Evolutionary conservation across 2,329 filamentous ascomycete species (phyloP).

Genomic region (Aaosphaeria arxii): DNA sequence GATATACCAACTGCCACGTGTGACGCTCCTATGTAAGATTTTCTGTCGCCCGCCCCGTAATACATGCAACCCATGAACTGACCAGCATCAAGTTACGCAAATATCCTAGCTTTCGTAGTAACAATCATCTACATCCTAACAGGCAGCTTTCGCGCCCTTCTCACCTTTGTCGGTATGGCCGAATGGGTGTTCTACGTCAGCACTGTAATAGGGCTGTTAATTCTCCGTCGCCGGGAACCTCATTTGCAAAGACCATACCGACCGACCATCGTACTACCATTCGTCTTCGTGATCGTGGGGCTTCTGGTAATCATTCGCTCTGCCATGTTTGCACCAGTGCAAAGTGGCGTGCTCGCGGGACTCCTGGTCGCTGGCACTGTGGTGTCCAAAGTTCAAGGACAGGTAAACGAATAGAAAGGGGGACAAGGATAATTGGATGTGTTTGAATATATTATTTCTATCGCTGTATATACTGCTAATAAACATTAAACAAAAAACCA

Average conservation of each 20-base stretch:
- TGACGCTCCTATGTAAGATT: conserved; percentile 32
- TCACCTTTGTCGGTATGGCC: conserved; percentile 49
- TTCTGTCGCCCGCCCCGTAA: not conserved
- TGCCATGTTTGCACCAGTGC: conserved; percentile 56
- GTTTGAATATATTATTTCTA: no score
- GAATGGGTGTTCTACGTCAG: conserved; percentile 63
- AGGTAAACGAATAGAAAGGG: not conserved
- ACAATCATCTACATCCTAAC: conserved; percentile 58
- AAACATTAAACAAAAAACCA: no score
- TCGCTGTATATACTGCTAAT: no score
- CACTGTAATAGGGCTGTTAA: conserved; percentile 57
- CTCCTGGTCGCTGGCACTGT: conserved; percentile 51
- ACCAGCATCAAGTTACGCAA: conserved; percentile 22
- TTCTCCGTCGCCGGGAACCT: conserved; percentile 58
- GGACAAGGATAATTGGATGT: no score
- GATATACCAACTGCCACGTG: conserved; percentile 3
- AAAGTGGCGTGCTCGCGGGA: conserved; percentile 51
- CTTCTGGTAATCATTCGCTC: conserved; percentile 59
- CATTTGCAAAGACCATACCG: conserved; percentile 55
- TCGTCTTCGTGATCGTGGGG: conserved; percentile 56
- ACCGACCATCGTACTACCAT: conserved; percentile 50
- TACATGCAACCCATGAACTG: conserved; percentile 3
- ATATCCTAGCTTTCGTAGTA: conserved; percentile 20
- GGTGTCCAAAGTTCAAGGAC: conserved; percentile 25
- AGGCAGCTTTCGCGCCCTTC: conserved; percentile 59